phyloP scores from a whole-genome alignment of 2,329 filamentous ascomycete species.

The Penicillium freii region DNA sequence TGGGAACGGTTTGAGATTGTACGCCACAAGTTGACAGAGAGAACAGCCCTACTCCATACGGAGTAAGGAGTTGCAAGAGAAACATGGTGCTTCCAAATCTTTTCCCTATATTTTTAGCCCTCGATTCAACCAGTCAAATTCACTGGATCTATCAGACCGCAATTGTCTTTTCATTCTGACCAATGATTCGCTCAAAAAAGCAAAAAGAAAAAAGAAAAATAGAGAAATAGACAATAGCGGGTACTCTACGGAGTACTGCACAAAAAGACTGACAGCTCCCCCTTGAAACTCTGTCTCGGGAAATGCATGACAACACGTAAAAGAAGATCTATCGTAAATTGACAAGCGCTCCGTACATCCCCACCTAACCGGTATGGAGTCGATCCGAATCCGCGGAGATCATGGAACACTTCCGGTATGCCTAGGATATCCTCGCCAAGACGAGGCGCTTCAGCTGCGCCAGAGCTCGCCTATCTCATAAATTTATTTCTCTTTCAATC shows the following conservation, averaged over 20 bases:
- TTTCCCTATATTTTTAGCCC: not conserved
- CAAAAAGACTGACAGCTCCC: slow-evolving; percentile 6
- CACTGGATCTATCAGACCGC: slow-evolving; percentile 22
- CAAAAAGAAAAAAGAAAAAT: not conserved
- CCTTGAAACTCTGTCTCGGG: not conserved
- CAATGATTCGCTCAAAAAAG: slow-evolving; percentile 14
- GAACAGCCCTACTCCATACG: not conserved
- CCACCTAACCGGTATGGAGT: not conserved
- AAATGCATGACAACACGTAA: not conserved
- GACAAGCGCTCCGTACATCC: not conserved
- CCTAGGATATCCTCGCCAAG: not conserved
- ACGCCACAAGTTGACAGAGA: slow-evolving; percentile 11
- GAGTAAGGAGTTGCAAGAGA: not conserved
- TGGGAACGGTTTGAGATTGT: slow-evolving; percentile 20
- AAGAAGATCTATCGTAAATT: slow-evolving; percentile 3
- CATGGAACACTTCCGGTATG: not conserved
- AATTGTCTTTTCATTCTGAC: not conserved
- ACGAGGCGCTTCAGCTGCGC: slow-evolving; percentile 2
- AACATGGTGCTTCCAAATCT: not conserved
- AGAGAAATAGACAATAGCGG: not conserved
- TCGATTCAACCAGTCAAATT: slow-evolving; percentile 16
- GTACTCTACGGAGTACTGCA: not conserved
- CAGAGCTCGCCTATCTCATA: not conserved
- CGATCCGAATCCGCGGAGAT: not conserved
- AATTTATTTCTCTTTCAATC: too few relatives aligned